These are phyloP conservation scores for Adansonia digitata DNA, from an alignment of 345 rosid genomes.

Conservation along the genomic window DNA sequence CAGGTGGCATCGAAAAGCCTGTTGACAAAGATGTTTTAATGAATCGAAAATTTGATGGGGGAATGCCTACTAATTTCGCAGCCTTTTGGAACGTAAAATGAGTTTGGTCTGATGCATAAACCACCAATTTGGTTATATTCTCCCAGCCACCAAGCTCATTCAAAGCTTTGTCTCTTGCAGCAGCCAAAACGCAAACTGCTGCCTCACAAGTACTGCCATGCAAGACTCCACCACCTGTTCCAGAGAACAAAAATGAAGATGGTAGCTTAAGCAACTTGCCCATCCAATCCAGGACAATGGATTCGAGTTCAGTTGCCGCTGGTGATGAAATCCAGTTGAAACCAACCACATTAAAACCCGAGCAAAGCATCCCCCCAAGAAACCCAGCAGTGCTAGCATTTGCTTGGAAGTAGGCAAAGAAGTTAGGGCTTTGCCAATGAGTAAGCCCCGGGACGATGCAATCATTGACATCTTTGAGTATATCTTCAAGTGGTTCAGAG, in stretches of 20 bases:
- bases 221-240: slow-evolving; percentile 10
- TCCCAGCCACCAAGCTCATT: slow-evolving; percentile 7
- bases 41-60: slow-evolving; percentile 14
- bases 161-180: slow-evolving; percentile 1
- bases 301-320: slow-evolving; percentile 30
- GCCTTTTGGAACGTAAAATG: slow-evolving; percentile 10
- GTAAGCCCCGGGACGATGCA: slow-evolving; percentile 22
- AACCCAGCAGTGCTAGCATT: slow-evolving; percentile 28
- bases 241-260: slow-evolving; percentile 1
- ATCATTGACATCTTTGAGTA: not conserved
- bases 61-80: slow-evolving; percentile 20
- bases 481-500: slow-evolving; percentile 18
- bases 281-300: slow-evolving; percentile 27
- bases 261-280: slow-evolving; percentile 23
- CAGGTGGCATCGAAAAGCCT: slow-evolving; percentile 20
- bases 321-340: slow-evolving; percentile 23
- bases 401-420: slow-evolving; percentile 26
- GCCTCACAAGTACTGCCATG: slow-evolving; percentile 12
- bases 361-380: slow-evolving; percentile 27
- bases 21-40: slow-evolving; percentile 21
- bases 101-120: slow-evolving; percentile 17
- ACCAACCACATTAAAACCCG: slow-evolving; percentile 22
- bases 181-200: not conserved
- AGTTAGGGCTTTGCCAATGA: slow-evolving; percentile 33
- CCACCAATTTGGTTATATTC: slow-evolving; percentile 23